phyloP scores from a whole-genome alignment of 352 stramenopile genomes.

The Chrysophaeum taylorii region DNA sequence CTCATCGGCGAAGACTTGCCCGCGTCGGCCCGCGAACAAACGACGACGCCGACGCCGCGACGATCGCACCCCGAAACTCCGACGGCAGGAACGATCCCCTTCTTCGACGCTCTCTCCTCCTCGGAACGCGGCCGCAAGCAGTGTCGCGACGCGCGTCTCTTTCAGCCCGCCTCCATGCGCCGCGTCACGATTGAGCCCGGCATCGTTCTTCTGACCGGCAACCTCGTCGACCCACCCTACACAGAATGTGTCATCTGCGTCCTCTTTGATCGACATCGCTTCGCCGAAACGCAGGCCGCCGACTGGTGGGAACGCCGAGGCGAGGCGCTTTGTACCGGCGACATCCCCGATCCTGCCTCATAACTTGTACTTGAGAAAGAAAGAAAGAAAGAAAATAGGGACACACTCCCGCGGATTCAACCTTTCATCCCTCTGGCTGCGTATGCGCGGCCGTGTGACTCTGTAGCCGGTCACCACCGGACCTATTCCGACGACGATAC shows the following conservation, averaged over 20 bases:
- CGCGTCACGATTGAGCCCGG: not conserved
- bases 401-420: too few relatives aligned
- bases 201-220: conserved; percentile 8
- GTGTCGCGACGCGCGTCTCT: not conserved
- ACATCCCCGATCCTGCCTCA: too few relatives aligned
- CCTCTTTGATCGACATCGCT: not conserved
- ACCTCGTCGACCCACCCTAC: not conserved
- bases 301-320: not conserved
- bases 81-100: too few relatives aligned
- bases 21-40: not conserved
- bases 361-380: too few relatives aligned
- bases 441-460: too few relatives aligned
- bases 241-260: conserved; percentile 12
- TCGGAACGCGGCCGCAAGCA: conserved; percentile 5
- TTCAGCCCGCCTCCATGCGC: not conserved
- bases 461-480: too few relatives aligned
- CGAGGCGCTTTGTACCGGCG: too few relatives aligned
- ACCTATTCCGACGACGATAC: too few relatives aligned
- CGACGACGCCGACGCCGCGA: not conserved
- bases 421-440: too few relatives aligned
- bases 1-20: too few relatives aligned
- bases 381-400: too few relatives aligned
- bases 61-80: too few relatives aligned
- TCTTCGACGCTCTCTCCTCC: conserved; percentile 7
- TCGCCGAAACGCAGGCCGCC: not conserved